Base-by-base conservation (phyloP, 768 basidiomycete genomes). In the Lactarius indigo region DNA sequence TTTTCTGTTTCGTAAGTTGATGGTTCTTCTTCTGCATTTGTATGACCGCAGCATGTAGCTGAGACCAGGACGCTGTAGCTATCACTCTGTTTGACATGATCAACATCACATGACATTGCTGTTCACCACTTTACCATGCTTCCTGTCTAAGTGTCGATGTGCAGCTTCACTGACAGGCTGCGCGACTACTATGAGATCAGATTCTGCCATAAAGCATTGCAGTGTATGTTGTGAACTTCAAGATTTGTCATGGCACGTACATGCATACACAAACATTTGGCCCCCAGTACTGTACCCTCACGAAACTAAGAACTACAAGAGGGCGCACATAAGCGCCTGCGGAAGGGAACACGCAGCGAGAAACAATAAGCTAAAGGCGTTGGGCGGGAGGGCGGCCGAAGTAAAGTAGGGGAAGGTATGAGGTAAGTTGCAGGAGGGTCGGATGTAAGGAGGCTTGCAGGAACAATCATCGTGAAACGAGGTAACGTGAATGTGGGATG, bases 241-340 rank as follows among this genome's bases (percentile, higher is more conserved):
- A 55, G 20, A 23, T 50, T 50, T 50, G 23, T 39, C 37, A 39
- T 39, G 37, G 37, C 15, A 37, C 37, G 37, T 39, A 39, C 37
- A 39, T 5, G 23, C 15, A 50, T 55, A 58, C 47, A 55, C 63
- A 30, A 20, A 57, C 50, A 75, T 69, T 70, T 73, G 73, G 70
- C 73, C 73, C 74, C 74, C 72, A 65, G 71, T 73, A 74, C 75
- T 76, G 71, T 73, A 74, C 74, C 76, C 55, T 69, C 60, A 55
- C 44, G 23, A 69, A 71, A 73, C 72, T 76, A 78, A 71, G 70
- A 72, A 78, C 73, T 76, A 78, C 75, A 77, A 68, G 71, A 76
- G 70, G 73, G 69, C 65, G 47, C 57, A 68, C 57, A 68, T 68
- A 63, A 50, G 59, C 65, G 63, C 58, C 37, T 58, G 60, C 39